Evolutionary conservation across 441 rosid genomes (phyloP).

Genomic region (Gossypium schwendimanii): DNA sequence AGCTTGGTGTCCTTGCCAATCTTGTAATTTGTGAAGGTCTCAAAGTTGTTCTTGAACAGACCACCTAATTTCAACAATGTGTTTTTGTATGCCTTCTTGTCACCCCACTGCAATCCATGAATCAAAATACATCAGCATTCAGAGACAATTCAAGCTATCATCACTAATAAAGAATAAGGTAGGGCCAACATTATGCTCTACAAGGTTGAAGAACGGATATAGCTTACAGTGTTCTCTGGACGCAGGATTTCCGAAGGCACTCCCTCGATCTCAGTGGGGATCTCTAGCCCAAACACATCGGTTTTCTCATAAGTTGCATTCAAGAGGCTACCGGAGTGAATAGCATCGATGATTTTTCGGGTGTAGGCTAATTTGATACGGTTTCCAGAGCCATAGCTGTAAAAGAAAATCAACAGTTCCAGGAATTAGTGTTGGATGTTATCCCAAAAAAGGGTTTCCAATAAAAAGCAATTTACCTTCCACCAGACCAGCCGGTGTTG

Average conservation of each 20-base stretch:
- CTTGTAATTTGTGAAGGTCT: conserved; percentile 55
- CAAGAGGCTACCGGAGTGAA: conserved; percentile 74
- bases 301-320: conserved; percentile 65
- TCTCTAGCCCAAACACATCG: conserved; percentile 73
- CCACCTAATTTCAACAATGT: conserved; percentile 66
- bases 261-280: conserved; percentile 64
- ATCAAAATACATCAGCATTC: neutral
- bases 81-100: conserved; percentile 61
- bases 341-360: conserved; percentile 73
- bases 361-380: conserved; percentile 87
- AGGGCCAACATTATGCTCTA: neutral
- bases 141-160: neutral
- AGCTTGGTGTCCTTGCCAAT: conserved; percentile 65
- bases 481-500: conserved; percentile 97
- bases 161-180: neutral
- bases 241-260: conserved; percentile 83
- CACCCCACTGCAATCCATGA: conserved; percentile 48
- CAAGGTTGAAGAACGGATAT: neutral
- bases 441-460: neutral
- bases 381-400: conserved; percentile 77
- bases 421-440: neutral
- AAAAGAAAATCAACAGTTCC: neutral
- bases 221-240: conserved; percentile 68
- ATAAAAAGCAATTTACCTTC: conserved; percentile 45
- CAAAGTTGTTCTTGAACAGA: conserved; percentile 74